phyloP scores from a whole-genome alignment of 2,329 filamentous ascomycete genomes.

The Phialocephala sp. region DNA sequence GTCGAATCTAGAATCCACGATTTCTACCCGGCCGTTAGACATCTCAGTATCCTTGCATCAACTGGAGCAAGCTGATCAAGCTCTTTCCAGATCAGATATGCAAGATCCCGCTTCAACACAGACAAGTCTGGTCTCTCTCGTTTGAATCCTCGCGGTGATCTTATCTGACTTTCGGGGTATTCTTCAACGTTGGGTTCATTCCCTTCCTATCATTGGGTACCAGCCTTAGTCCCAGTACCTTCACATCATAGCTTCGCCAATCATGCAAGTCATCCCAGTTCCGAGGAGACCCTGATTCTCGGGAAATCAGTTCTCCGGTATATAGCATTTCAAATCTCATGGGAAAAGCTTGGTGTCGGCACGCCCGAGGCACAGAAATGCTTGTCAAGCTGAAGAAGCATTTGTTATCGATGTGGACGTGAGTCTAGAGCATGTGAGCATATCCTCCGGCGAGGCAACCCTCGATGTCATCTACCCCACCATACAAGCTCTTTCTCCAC shows the following conservation, averaged over 20 bases:
- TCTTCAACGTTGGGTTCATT: neutral
- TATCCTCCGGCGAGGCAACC: neutral
- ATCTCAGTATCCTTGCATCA: too few relatives aligned
- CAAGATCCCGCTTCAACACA: neutral
- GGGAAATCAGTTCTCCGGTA: neutral
- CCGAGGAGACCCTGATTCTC: neutral
- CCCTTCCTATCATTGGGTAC: neutral
- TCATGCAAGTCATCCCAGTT: constrained; percentile 7
- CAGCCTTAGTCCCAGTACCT: neutral
- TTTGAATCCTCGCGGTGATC: constrained; percentile 16
- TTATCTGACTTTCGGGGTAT: neutral
- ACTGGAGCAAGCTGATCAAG: neutral
- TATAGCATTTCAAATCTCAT: neutral
- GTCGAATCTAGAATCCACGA: neutral
- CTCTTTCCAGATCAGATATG: neutral
- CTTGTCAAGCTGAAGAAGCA: neutral
- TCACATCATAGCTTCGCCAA: constrained; percentile 11
- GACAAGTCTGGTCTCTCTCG: neutral
- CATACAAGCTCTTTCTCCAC: neutral
- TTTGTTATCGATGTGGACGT: neutral
- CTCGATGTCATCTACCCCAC: neutral
- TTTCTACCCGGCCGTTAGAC: too few relatives aligned
- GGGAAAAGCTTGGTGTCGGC: neutral
- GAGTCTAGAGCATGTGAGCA: neutral
- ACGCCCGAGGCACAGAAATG: neutral